Percentiles rank a stretch among this genome's conserved stretches.
Evolutionary conservation across 2,329 filamentous ascomycete genomes (phyloP).

Genomic region (Colletotrichum ledebouriae): DNA sequence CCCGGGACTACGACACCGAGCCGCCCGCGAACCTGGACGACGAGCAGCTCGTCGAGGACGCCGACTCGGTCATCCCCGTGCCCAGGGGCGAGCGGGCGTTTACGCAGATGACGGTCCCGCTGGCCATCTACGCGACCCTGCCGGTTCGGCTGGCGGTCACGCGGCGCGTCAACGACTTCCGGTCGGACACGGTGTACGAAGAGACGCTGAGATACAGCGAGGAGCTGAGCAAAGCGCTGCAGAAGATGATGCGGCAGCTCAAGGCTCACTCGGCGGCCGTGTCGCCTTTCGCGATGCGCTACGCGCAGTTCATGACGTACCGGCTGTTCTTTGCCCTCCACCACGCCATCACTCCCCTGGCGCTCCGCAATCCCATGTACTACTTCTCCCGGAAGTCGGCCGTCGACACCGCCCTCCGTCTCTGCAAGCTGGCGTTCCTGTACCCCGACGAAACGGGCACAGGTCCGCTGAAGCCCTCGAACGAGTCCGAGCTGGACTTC

Average conservation of each 20-base stretch:
- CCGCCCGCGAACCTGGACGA: slow-evolving; percentile 67
- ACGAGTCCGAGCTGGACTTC: slow-evolving; percentile 48
- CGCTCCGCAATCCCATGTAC: slow-evolving; percentile 60
- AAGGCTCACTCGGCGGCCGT: slow-evolving; percentile 44
- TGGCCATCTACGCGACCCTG: slow-evolving; percentile 60
- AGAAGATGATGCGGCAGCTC: slow-evolving; percentile 52
- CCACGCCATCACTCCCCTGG: slow-evolving; percentile 60
- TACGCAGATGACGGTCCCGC: slow-evolving; percentile 65
- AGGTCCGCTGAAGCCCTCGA: slow-evolving; percentile 12
- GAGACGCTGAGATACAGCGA: slow-evolving; percentile 61
- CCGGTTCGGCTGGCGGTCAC: slow-evolving; percentile 59
- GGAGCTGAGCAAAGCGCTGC: slow-evolving; percentile 57
- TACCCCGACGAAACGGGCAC: slow-evolving; percentile 38
- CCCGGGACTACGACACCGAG: slow-evolving; percentile 63
- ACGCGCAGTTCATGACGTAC: slow-evolving; percentile 59
- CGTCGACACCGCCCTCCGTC: slow-evolving; percentile 54
- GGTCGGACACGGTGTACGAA: slow-evolving; percentile 58
- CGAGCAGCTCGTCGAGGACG: slow-evolving; percentile 59
- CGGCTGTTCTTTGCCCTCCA: slow-evolving; percentile 68
- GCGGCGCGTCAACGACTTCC: slow-evolving; percentile 62
- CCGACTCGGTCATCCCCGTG: slow-evolving; percentile 41
- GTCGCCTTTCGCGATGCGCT: slow-evolving; percentile 56
- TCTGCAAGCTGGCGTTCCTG: slow-evolving; percentile 45
- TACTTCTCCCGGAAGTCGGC: slow-evolving; percentile 67
- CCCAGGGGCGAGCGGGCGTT: slow-evolving; percentile 48